Conservation (phyloP, 2,329 filamentous ascomycete species). For the Penicillium sp. region DNA sequence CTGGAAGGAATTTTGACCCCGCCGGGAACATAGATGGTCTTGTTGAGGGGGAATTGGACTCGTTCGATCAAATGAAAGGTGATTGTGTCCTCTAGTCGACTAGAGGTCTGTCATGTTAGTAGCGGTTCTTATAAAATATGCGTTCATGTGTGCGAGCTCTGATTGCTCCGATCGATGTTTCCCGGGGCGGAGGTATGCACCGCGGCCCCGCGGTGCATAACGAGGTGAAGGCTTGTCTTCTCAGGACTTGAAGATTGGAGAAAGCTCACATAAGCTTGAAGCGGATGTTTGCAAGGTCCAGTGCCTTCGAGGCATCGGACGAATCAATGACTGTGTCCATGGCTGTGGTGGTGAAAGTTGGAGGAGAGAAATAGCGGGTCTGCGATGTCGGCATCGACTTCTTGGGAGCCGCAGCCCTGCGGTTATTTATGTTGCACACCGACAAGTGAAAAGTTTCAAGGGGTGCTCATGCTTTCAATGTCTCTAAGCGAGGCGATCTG, state of each 20-base stretch:
- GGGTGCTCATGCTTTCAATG: not conserved
- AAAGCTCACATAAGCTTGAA: constrained; percentile 80
- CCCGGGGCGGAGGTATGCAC: constrained; percentile 3
- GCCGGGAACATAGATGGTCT: constrained; percentile 77
- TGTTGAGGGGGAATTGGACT: constrained; percentile 93
- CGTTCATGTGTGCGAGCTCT: not conserved
- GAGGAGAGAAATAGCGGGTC: constrained; percentile 8
- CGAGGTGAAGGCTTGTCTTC: not conserved
- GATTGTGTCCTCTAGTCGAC: constrained; percentile 95
- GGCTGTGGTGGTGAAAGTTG: constrained; percentile 9
- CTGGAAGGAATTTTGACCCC: constrained; percentile 74
- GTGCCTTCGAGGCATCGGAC: constrained; percentile 75
- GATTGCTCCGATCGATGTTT: not conserved
- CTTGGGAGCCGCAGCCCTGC: not conserved
- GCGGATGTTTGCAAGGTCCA: constrained; percentile 88
- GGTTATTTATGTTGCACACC: not conserved
- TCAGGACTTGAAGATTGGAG: not conserved
- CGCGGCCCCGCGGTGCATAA: constrained; percentile 12
- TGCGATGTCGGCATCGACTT: constrained; percentile 13
- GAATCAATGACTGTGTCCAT: constrained; percentile 95
- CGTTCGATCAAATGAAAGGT: constrained; percentile 96
- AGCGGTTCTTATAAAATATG: not conserved
- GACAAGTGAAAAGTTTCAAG: not conserved
- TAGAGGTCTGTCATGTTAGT: constrained; percentile 40
- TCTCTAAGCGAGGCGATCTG: not conserved